Evolutionary conservation across 306 rosid genomes (phyloP).

Genomic region (Macrotyloma uniflorum): DNA sequence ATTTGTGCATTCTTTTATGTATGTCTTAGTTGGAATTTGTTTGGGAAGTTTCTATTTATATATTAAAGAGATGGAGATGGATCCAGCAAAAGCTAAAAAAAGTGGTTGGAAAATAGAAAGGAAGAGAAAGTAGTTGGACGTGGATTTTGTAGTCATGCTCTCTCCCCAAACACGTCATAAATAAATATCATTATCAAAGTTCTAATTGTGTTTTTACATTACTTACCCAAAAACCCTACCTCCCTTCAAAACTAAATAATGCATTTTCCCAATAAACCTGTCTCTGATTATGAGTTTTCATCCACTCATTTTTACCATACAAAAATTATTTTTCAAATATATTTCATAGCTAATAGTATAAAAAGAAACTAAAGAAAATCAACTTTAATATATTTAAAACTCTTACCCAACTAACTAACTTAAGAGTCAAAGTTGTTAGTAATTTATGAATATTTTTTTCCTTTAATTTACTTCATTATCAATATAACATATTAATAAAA

Average conservation of each 20-base stretch:
- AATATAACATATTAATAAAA: too few species aligned
- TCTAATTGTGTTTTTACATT: background rate
- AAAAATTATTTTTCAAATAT: too few species aligned
- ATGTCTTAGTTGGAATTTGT: conserved; percentile 32
- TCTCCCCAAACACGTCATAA: background rate
- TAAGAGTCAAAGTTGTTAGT: too few species aligned
- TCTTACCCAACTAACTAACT: too few species aligned
- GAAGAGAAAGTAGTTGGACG: conserved; percentile 44
- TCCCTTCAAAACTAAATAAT: conserved; percentile 36
- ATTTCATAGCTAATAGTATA: too few species aligned
- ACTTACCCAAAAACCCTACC: background rate
- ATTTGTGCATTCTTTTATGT: conserved; percentile 1
- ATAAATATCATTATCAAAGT: conserved; percentile 11
- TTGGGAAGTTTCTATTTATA: conserved; percentile 16
- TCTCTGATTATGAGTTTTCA: conserved; percentile 19
- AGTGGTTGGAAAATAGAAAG: conserved; percentile 54
- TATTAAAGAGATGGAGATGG: background rate
- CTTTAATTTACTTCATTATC: too few species aligned
- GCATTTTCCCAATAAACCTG: background rate
- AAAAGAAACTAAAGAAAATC: too few species aligned
- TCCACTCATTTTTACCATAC: background rate
- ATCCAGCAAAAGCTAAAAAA: conserved; percentile 36
- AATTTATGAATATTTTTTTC: too few species aligned
- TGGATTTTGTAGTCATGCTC: conserved; percentile 32
- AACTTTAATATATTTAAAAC: too few species aligned